Evolutionary conservation across 768 basidiomycete species (phyloP).

Genomic region (Russula compacta): DNA sequence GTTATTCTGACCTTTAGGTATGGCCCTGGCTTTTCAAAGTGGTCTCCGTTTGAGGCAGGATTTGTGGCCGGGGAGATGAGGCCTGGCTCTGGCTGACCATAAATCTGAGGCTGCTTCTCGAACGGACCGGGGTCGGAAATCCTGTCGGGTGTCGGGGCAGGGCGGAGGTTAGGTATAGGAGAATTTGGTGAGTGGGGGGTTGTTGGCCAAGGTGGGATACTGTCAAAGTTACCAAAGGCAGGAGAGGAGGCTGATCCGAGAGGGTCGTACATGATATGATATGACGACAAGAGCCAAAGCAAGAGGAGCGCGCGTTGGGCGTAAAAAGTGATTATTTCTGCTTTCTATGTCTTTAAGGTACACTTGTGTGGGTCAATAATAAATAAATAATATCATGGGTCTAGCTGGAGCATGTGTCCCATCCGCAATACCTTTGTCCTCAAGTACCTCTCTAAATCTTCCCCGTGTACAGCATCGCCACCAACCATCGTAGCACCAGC

Average conservation of each 20-base stretch:
- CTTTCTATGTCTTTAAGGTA: not conserved
- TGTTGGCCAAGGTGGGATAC: constrained; percentile 67
- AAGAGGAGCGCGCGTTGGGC: too few relatives aligned
- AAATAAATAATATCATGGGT: constrained; percentile 1
- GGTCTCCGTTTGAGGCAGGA: constrained; percentile 56
- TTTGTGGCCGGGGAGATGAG: constrained; percentile 68
- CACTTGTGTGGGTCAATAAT: not conserved
- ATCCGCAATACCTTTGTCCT: constrained; percentile 94
- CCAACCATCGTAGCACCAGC: constrained; percentile 77
- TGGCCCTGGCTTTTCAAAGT: constrained; percentile 68
- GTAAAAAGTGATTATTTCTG: not conserved
- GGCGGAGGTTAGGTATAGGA: constrained; percentile 62
- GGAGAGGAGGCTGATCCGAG: constrained; percentile 36
- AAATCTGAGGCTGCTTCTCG: constrained; percentile 77
- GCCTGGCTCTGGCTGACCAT: constrained; percentile 77
- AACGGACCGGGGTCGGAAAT: constrained; percentile 42
- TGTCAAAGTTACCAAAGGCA: constrained; percentile 35
- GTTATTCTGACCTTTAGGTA: constrained; percentile 87
- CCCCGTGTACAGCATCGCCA: constrained; percentile 62
- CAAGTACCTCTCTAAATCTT: constrained; percentile 90
- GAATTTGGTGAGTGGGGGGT: constrained; percentile 67
- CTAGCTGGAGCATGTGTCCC: constrained; percentile 83
- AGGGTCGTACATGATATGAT: constrained; percentile 56
- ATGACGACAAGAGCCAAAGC: too few relatives aligned
- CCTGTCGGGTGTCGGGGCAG: constrained; percentile 48